Evolutionary conservation across 2,329 filamentous ascomycete species (phyloP), one percentile per base, ranked within the genome.

Genomic region (Metarhizium humberi): DNA sequence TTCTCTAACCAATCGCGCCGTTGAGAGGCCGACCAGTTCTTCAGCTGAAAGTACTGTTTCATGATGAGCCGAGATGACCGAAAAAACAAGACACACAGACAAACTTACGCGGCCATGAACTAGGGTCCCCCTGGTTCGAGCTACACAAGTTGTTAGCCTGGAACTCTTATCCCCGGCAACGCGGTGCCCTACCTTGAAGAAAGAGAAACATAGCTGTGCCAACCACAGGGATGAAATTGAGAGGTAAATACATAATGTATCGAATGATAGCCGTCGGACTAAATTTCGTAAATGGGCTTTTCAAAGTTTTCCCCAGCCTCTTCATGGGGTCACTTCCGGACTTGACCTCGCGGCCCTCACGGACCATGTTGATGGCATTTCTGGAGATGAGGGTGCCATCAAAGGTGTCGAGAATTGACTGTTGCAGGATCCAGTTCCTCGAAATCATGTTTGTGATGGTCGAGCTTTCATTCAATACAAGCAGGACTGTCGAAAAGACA

Each of bases 201-300:
- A 87, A 68, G 38, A 96, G 79, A 69, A 95, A 97, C 4, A 91
- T 74, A 7, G 85, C 74, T 0, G 92, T 96, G 6, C 92, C 92
- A 18, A 96, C 82, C 0, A 96, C 79, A 0, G 92, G 92, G 53
- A 97, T 91, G 67, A 96, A 91, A 74, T 96, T 97, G 58, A 97
- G 78, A 11, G 92, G 92, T 46, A 96, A 77, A 67, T 95, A 94
- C 73, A 96, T 81, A 59, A 95, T 67, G 64, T 92, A 92, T 58
- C 89, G 78, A 43, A 96, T 73, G 48, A 96, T 71, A 7, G 86
- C 84, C 63, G 76, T 81, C 32, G 77, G 76, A 32, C 77, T 78
- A 62, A 81, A 82, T 58, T 75, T 76, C 25, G 76, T 71, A 60
- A 85, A 82, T 0, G 81, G 81, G 50, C 63, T 78, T 68, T 81